A percentile compares a stretch with the other conserved stretches of the same genome.
Conservation (phyloP, 2,329 filamentous ascomycete genomes). For the Cladobotryum protrusum region DNA sequence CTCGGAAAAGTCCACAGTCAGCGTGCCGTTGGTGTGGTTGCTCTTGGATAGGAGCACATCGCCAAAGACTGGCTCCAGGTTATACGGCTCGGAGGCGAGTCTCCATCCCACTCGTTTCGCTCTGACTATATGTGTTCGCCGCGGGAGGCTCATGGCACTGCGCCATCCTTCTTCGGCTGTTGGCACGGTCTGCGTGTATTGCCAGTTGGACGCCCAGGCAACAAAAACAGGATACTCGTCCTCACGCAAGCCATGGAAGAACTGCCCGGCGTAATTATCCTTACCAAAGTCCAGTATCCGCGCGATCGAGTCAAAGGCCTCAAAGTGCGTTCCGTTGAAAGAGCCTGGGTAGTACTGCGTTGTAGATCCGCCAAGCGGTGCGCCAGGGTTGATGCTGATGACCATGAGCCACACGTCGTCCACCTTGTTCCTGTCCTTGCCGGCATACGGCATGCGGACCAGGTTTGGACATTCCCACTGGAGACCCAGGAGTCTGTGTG, state of each 20-base stretch:
- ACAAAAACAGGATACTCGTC: too few species aligned
- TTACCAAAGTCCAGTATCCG: conserved; percentile 30
- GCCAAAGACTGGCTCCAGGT: conserved; percentile 42
- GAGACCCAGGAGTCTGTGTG: conserved; percentile 43
- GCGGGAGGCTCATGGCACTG: conserved; percentile 31
- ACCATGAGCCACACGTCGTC: conserved; percentile 36
- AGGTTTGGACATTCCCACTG: conserved; percentile 62
- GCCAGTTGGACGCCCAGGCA: too few species aligned
- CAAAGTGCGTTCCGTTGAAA: conserved; percentile 61
- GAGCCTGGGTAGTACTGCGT: conserved; percentile 51
- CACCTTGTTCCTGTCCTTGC: conserved; percentile 26
- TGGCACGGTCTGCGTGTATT: conserved; percentile 25
- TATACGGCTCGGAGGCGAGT: conserved; percentile 44
- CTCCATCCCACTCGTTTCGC: conserved; percentile 45
- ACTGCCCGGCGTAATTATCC: conserved; percentile 32
- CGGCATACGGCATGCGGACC: conserved; percentile 43
- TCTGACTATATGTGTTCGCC: conserved; percentile 46
- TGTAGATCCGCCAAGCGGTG: conserved; percentile 49
- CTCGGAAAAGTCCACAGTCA: conserved; percentile 44
- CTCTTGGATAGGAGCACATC: conserved; percentile 36
- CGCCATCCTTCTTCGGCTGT: conserved; percentile 27
- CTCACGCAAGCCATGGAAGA: too few species aligned
- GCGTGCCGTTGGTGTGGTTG: conserved; percentile 40
- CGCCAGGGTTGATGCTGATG: conserved; percentile 52
- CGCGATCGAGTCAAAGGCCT: conserved; percentile 22